phyloP scores from a whole-genome alignment of 306 rosid genomes.

The Pyrus pyrifolia region DNA sequence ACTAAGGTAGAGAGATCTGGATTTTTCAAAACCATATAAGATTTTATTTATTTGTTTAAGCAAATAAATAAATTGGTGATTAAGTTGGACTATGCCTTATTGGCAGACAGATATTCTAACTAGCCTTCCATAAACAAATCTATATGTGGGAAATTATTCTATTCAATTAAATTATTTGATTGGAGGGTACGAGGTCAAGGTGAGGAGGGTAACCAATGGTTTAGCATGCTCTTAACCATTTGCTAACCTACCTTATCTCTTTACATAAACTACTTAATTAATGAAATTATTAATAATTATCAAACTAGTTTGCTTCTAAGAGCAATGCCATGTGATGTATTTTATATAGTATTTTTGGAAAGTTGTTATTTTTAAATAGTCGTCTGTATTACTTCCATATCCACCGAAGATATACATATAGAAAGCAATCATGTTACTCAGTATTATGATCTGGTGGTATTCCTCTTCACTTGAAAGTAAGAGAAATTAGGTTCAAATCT shows the following conservation, averaged over 20 bases:
- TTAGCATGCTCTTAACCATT: constrained; percentile 8
- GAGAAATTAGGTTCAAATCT: no score
- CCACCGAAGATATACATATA: no score
- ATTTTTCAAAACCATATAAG: background rate
- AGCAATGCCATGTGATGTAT: background rate
- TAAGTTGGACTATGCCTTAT: constrained; percentile 39
- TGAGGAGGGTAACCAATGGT: constrained; percentile 25
- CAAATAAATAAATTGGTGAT: background rate
- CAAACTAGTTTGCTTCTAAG: no score
- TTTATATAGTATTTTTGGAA: no score
- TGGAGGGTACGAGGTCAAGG: constrained; percentile 32
- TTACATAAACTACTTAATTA: constrained; percentile 23
- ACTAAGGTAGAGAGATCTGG: background rate
- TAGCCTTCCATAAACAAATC: constrained; percentile 9
- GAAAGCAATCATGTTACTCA: no score
- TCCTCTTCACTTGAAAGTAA: no score
- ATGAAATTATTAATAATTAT: no score
- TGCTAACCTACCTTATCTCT: constrained; percentile 32
- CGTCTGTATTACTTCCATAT: background rate
- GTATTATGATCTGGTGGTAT: no score
- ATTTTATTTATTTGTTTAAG: constrained; percentile 9
- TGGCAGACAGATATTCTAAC: constrained; percentile 61
- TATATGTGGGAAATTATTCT: background rate
- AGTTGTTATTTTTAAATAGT: no score
- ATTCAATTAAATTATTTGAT: constrained; percentile 12